Conservation (phyloP, 1,139 yeast species). For the Meyerozyma sp. region DNA sequence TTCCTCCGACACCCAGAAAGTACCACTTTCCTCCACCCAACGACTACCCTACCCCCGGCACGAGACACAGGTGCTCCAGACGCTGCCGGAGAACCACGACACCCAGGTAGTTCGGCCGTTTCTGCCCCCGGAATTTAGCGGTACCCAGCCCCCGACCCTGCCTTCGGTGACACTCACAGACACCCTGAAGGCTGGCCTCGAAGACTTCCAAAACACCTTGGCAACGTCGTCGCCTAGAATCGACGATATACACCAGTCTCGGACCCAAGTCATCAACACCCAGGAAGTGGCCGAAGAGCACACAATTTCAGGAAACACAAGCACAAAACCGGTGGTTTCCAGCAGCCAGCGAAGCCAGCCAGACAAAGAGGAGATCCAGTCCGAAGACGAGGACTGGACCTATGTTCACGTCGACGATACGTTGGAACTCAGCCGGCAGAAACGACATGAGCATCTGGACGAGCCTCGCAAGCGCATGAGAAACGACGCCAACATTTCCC, state of each 20-base stretch:
- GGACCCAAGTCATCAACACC: conserved; percentile 2
- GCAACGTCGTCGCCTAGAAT: neutral
- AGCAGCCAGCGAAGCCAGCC: conserved; percentile 1
- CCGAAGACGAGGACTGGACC: conserved; percentile 1
- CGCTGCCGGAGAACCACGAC: neutral
- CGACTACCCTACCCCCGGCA: neutral
- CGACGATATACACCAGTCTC: neutral
- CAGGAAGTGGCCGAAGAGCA: neutral
- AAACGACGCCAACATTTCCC: conserved; percentile 2
- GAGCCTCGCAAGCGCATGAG: neutral
- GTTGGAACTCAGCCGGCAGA: neutral
- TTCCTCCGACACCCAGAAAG: neutral
- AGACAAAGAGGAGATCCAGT: neutral
- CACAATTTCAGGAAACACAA: neutral
- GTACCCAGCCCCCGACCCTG: neutral
- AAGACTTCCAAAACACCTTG: neutral
- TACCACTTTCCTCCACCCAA: neutral
- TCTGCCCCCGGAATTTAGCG: neutral
- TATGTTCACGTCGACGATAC: neutral
- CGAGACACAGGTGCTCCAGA: neutral
- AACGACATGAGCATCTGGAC: neutral
- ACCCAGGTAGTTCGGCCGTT: neutral
- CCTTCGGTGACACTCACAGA: neutral
- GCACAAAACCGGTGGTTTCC: neutral
- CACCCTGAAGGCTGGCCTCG: neutral